These are phyloP conservation scores for Phytophthora fragariaefolia DNA, from an alignment of 352 stramenopile species.

Conservation along the genomic window DNA sequence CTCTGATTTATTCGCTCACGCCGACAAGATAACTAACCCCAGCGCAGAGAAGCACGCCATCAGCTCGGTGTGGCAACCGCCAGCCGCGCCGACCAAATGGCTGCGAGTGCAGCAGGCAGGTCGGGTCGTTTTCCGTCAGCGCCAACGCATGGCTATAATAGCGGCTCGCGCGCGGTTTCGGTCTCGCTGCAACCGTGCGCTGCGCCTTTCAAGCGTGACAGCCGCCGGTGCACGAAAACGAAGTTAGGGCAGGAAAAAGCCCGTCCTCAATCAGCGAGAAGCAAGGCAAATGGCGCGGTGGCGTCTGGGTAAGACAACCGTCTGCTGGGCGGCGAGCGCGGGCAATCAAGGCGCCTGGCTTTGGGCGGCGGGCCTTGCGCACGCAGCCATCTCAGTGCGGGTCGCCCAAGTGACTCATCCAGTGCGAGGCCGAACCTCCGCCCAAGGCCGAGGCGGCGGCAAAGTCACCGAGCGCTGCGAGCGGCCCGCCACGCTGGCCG, in stretches of 20 bases:
- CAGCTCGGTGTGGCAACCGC: slow-evolving; percentile 21
- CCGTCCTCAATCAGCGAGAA: neutral
- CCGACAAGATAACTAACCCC: too few species aligned
- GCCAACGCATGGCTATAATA: slow-evolving; percentile 11
- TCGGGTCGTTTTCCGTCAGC: slow-evolving; percentile 1
- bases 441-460: too few species aligned
- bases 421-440: too few species aligned
- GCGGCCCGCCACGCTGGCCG: slow-evolving; percentile 9
- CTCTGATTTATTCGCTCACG: slow-evolving; percentile 32
- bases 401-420: too few species aligned
- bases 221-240: neutral
- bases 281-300: neutral
- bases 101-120: neutral
- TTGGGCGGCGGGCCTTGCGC: slow-evolving; percentile 19
- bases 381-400: slow-evolving; percentile 20
- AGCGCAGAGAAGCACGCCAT: too few species aligned
- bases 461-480: too few species aligned
- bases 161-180: slow-evolving; percentile 8
- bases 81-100: slow-evolving; percentile 25
- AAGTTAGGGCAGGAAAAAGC: neutral
- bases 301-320: slow-evolving; percentile 24
- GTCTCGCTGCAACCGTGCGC: neutral
- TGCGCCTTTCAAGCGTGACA: slow-evolving; percentile 5
- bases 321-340: slow-evolving; percentile 10
- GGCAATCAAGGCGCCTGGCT: too few species aligned